Base-by-base conservation (phyloP, 257 asterid genomes). In the Voacanga thouarsii region DNA sequence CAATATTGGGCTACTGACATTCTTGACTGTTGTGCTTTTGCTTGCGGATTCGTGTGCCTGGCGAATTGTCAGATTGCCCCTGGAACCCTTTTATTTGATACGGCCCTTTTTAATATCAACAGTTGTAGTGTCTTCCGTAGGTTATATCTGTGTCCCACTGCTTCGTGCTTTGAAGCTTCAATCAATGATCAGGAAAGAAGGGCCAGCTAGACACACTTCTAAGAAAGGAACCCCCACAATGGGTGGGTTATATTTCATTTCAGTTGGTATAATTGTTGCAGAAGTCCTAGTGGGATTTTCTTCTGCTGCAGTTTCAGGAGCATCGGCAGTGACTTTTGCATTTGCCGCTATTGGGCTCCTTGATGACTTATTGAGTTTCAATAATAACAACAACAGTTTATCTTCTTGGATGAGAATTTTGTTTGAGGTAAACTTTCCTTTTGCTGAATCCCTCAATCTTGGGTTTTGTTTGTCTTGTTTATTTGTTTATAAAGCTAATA, bases 41-140 rank as follows among this genome's bases (percentile, higher is more conserved):
- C 89, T 95, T 72, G 92, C 89, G 84, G 99, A 95, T 83, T 90
- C 84, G 77, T 90, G 96, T 68, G 97, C 97, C 39, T 95, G 99
- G 99, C 77, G 88, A 79, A 84, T 95, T 56, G 97, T 92, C 80
- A 88, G 97, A 87, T 83, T 95, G 83, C 99, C 99, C 75, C 90
- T 95, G 18, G 87, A 92, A 76, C 94, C 96, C 49, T 93, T 91
- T 80, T 86, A 89, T 83, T 70, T 95, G 84, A 77, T 84, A 87
- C 88, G 89, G 63, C 98, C 99, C 19, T 95, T 95, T 83, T 74
- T 90, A 77, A 82, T 86, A 77, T 91, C 99, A 10, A 83, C 87
- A 71, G 71, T 83, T 75, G 69, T 82, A 69, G 96, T 86, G 41
- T 84, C 92, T 80, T 91, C 87, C 75, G 84, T 75, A 70, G 98